Evolutionary conservation across 75 land plant species (phyloP).

Genomic region (Pinus tabuliformis): DNA sequence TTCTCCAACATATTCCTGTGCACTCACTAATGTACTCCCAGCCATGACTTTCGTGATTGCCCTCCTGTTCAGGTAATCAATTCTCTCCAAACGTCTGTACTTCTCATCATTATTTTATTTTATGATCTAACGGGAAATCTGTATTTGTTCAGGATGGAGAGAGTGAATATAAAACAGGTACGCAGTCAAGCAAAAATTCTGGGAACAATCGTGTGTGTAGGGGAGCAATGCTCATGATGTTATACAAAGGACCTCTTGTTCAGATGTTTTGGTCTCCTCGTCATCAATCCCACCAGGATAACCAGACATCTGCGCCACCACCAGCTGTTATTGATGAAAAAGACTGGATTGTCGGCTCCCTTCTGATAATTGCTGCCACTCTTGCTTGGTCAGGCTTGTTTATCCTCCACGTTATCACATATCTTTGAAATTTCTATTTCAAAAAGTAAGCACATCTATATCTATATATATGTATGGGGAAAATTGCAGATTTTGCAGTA

Average conservation of each 20-base stretch:
- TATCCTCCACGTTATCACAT: slow-evolving; percentile 25
- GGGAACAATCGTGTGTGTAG: neutral
- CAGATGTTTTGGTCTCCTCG: slow-evolving; percentile 22
- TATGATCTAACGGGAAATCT: no score
- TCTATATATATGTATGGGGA: no score
- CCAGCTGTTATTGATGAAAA: neutral
- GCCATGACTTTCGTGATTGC: slow-evolving; percentile 41
- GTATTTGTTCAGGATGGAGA: neutral
- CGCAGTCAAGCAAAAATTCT: slow-evolving; percentile 2
- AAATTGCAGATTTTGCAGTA: no score
- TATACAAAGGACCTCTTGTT: slow-evolving; percentile 47
- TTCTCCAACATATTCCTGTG: slow-evolving; percentile 37
- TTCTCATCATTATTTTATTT: no score
- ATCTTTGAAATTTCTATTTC: no score
- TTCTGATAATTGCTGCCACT: slow-evolving; percentile 19
- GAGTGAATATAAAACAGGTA: neutral
- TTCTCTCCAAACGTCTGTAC: no score
- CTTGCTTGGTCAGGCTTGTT: slow-evolving; percentile 28
- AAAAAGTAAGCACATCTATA: no score
- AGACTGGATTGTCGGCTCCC: slow-evolving; percentile 30
- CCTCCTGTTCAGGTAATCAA: slow-evolving; percentile 24
- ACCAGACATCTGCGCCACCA: neutral
- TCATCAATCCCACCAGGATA: neutral
- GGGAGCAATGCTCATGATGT: slow-evolving; percentile 58
- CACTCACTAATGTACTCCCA: slow-evolving; percentile 35